Evolutionary conservation across 768 basidiomycete genomes (phyloP).

Genomic region (Suillus weaverae): DNA sequence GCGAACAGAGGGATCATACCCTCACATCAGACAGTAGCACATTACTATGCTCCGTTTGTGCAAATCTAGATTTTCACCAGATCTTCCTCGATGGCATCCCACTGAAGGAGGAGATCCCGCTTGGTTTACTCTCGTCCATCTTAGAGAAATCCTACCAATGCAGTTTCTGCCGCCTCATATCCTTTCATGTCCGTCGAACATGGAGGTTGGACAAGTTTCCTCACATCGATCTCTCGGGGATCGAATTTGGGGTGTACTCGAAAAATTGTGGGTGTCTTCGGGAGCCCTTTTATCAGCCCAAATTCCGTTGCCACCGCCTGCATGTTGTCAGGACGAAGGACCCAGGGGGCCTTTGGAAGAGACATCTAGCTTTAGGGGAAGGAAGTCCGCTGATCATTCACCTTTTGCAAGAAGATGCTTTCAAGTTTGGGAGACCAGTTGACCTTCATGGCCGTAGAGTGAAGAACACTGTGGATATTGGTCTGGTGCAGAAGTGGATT

Average conservation of each 20-base stretch:
- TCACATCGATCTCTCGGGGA: neutral
- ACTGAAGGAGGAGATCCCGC: neutral
- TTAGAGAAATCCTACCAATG: neutral
- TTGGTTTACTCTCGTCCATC: neutral
- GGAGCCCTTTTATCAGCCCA: neutral
- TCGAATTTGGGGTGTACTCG: neutral
- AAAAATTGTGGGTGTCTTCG: neutral
- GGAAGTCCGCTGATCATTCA: neutral
- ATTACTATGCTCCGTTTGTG: slow-evolving; percentile 5
- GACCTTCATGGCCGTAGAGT: slow-evolving; percentile 11
- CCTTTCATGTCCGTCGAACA: neutral
- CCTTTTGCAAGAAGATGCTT: slow-evolving; percentile 6
- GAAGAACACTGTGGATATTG: neutral
- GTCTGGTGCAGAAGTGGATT: neutral
- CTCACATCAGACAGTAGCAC: neutral
- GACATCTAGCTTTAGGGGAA: neutral
- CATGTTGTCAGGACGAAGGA: neutral
- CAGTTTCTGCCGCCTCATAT: slow-evolving; percentile 2
- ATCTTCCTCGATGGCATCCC: slow-evolving; percentile 6
- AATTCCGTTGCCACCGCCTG: slow-evolving; percentile 1
- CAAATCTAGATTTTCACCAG: slow-evolving; percentile 3
- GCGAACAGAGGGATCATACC: neutral
- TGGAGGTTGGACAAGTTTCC: neutral
- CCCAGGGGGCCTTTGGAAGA: neutral
- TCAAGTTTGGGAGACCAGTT: slow-evolving; percentile 2